Conservation (phyloP, 2,329 filamentous ascomycete genomes). For the Sphaerulina vaccinii region DNA sequence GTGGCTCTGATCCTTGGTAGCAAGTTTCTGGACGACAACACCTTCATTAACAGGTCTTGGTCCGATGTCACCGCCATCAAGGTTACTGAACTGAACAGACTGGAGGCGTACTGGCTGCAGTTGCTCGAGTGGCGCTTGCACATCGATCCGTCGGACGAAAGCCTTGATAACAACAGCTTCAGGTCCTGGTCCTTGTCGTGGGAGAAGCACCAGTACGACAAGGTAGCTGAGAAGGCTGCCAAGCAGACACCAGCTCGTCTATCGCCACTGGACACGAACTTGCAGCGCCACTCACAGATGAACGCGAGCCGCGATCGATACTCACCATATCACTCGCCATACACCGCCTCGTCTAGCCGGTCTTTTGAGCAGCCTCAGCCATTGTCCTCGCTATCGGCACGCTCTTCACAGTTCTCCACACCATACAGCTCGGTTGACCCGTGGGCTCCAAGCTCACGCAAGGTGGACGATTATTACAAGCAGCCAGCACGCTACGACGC, state of each 20-base stretch:
- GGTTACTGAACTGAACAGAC: conserved; percentile 76
- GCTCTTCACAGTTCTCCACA: conserved; percentile 35
- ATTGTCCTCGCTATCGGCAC: conserved; percentile 26
- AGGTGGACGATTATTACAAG: conserved; percentile 38
- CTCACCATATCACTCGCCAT: conserved; percentile 39
- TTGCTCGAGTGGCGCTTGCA: conserved; percentile 83
- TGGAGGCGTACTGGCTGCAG: conserved; percentile 85
- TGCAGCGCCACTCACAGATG: conserved; percentile 53
- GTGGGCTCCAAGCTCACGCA: conserved; percentile 33
- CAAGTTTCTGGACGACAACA: conserved; percentile 96
- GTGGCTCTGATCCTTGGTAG: conserved; percentile 82
- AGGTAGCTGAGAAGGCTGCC: conserved; percentile 35
- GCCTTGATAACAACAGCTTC: conserved; percentile 8
- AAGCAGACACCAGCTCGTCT: conserved; percentile 44
- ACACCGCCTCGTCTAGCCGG: conserved; percentile 28
- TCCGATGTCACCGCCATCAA: conserved; percentile 89
- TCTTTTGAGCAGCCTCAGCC: conserved; percentile 29
- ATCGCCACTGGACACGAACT: conserved; percentile 64
- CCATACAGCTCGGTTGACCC: conserved; percentile 37
- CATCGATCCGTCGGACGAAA: conserved; percentile 63
- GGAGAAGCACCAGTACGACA: conserved; percentile 44
- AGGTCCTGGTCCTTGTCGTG: conserved; percentile 23
- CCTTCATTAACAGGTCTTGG: conserved; percentile 96
- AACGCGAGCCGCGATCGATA: conserved; percentile 46
- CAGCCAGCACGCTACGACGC: conserved; percentile 34